Base-by-base conservation (phyloP, 805 yeast genomes). In the Myxozyma mucilagina region DNA sequence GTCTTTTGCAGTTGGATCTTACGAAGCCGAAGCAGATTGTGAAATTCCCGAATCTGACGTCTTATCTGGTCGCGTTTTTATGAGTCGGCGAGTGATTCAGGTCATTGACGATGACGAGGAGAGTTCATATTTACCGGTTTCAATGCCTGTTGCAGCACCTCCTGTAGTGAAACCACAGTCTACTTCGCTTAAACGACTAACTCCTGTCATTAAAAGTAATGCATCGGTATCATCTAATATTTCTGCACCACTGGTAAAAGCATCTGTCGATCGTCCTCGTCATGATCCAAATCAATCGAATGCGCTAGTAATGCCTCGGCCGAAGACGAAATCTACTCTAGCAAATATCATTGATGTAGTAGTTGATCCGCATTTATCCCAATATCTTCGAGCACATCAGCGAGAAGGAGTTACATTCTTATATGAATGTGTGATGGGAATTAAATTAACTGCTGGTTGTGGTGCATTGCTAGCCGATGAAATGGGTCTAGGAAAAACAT, bases 401-500 rank as follows among this genome's bases (percentile, higher is more conserved):
- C 74, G 82, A 13, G 92, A 87, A 65, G 99, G 97, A 1, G 89
- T 93, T 0, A 72, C 75, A 56, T 94, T 94, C 69, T 75, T 94
- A 67, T 90, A 90, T 71, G 87, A 88, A 59, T 89, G 97, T 67
- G 81, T 92, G 1, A 83, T 87, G 86, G 96, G 96, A 0, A 74
- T 81, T 54, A 75, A 81, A 31, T 80, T 79, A 3, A 74, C 74
- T 20, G 76, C 77, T 1, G 82, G 83, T 0, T 67, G 74, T 47
- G 98, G 99, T 0, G 92, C 93, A 1, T 75, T 94, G 4, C 73
- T 94, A 47, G 99, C 99, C 0, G 99, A 94, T 73, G 98, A 93
- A 68, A 94, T 94, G 99, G 99, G 99, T 0, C 77, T 94, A 16
- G 97, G 97, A 1, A 89, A 89, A 69, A 92, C 98, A 0, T 74